Conservation (phyloP, 2,329 filamentous ascomycete species). For the Dactylella cylindrospora region DNA sequence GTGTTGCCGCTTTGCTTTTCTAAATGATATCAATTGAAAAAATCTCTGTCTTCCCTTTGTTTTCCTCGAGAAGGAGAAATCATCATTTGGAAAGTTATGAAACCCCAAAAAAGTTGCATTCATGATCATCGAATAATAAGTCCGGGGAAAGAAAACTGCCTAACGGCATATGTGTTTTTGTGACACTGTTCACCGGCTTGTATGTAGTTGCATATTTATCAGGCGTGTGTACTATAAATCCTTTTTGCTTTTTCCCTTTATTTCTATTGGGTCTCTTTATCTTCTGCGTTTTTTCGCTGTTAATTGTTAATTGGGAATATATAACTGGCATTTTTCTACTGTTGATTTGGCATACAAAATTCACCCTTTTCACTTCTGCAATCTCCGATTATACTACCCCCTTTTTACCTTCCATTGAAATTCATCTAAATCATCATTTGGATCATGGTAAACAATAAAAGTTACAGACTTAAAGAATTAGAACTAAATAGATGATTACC, state of each 20-base stretch:
- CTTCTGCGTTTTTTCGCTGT: slow-evolving; percentile 8
- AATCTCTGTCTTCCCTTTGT: not conserved
- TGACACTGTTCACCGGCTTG: not conserved
- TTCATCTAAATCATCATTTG: too few species aligned
- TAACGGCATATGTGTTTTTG: slow-evolving; percentile 3
- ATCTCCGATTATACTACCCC: slow-evolving; percentile 7
- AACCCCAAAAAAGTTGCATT: not conserved
- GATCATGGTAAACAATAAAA: too few species aligned
- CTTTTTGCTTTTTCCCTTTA: slow-evolving; percentile 10
- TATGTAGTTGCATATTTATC: slow-evolving; percentile 40
- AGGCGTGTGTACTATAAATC: slow-evolving; percentile 43
- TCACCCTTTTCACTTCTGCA: slow-evolving; percentile 28
- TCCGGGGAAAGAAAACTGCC: too few species aligned
- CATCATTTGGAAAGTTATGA: slow-evolving; percentile 7
- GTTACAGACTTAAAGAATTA: not conserved
- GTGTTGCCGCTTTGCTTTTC: slow-evolving; percentile 42
- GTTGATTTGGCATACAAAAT: slow-evolving; percentile 10
- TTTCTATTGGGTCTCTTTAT: too few species aligned
- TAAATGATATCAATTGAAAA: slow-evolving; percentile 13
- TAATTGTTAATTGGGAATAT: slow-evolving; percentile 13
- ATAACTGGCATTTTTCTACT: not conserved
- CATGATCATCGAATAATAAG: too few species aligned
- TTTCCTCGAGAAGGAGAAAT: slow-evolving; percentile 16
- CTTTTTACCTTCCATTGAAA: not conserved
- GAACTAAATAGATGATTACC: not conserved